A percentile compares a stretch with the other conserved stretches of the same genome.
Conservation (phyloP, 202 grass and related monocot genomes). For the Zizania palustris region DNA sequence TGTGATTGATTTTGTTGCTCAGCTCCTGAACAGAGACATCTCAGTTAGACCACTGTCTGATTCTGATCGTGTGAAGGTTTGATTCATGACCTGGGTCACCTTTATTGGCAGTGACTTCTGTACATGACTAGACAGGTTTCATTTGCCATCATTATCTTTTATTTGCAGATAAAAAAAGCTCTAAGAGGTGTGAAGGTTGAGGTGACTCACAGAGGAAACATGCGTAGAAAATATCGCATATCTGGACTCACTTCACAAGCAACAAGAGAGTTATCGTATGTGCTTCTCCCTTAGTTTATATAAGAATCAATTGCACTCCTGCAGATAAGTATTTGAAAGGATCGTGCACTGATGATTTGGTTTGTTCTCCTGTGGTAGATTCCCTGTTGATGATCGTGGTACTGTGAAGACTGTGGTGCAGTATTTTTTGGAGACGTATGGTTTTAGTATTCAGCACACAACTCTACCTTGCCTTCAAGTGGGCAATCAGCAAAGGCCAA, state of each 20-base stretch:
- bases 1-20: conserved; percentile 83
- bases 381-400: conserved; percentile 85
- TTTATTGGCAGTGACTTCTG: conserved; percentile 1
- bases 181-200: conserved; percentile 90
- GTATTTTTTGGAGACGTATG: conserved; percentile 89
- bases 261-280: conserved; percentile 89
- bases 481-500: conserved; percentile 92
- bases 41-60: conserved; percentile 85
- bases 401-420: conserved; percentile 93
- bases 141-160: conserved; percentile 16
- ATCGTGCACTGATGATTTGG: background rate
- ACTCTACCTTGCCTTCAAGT: conserved; percentile 95
- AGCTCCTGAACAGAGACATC: conserved; percentile 90
- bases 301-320: conserved; percentile 3
- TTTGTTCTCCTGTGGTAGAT: conserved; percentile 51
- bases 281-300: conserved; percentile 26
- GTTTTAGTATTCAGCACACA: conserved; percentile 89
- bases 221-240: conserved; percentile 95
- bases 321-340: background rate
- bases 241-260: conserved; percentile 93
- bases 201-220: conserved; percentile 91
- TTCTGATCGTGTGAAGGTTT: conserved; percentile 94
- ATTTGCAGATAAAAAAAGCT: conserved; percentile 82
- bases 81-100: background rate
- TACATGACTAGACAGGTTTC: conserved; percentile 22